These are phyloP conservation scores for Solanum aculeatissimum DNA, from an alignment of 305 asterid genomes.

Conservation along the genomic window DNA sequence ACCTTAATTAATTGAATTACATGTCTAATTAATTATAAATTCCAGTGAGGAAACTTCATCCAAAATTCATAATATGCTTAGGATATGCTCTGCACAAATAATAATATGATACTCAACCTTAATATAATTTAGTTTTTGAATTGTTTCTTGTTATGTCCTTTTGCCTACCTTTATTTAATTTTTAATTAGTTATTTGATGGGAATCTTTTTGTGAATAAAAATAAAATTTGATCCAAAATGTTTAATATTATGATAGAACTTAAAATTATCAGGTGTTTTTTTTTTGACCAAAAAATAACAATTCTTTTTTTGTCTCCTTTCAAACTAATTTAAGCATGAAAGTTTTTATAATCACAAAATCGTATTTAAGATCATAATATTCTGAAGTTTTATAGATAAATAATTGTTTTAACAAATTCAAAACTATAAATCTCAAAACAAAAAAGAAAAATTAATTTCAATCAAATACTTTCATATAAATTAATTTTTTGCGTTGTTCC, in stretches of 20 bases:
- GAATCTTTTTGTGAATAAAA: neutral
- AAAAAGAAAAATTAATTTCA: neutral
- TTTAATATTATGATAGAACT: neutral
- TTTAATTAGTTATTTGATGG: neutral
- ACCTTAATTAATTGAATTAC: neutral
- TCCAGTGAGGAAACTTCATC: neutral
- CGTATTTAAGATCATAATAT: neutral
- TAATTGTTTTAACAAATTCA: neutral
- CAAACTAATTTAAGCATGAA: neutral
- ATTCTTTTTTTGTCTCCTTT: neutral
- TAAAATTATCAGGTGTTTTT: too few relatives aligned
- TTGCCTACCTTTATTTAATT: neutral
- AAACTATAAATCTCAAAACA: neutral
- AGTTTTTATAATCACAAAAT: neutral
- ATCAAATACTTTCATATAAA: neutral
- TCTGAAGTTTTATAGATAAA: neutral
- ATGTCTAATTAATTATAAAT: neutral
- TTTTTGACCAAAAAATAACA: too few relatives aligned
- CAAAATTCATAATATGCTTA: neutral
- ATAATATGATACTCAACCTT: neutral
- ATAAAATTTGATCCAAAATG: neutral
- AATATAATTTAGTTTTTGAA: neutral
- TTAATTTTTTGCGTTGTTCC: neutral
- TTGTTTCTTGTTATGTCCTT: neutral
- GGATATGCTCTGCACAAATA: neutral